Evolutionary conservation across 1,284 basidiomycete genomes (phyloP).

Genomic region (Garcileccinum viscosum): DNA sequence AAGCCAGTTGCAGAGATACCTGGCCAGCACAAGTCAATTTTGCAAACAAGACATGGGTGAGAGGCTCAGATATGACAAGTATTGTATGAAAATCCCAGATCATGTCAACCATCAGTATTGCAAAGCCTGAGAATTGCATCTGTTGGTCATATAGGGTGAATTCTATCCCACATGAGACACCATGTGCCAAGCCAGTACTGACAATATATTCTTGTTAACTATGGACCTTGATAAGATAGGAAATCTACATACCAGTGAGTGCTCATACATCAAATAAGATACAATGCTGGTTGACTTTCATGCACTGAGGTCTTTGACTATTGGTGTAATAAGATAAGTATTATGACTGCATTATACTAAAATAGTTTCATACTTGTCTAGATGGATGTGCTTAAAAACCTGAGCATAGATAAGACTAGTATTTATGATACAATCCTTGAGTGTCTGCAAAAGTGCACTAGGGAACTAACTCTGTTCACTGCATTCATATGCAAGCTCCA

Average conservation of each 20-base stretch:
- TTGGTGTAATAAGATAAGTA: neutral
- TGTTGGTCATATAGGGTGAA: too few relatives aligned
- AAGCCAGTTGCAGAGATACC: too few relatives aligned
- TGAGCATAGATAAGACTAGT: constrained; percentile 20
- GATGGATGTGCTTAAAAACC: constrained; percentile 10
- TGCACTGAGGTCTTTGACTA: constrained; percentile 28
- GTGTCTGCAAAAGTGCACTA: constrained; percentile 18
- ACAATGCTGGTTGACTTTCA: constrained; percentile 21
- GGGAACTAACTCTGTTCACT: constrained; percentile 22
- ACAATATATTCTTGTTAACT: constrained; percentile 12
- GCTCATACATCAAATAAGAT: constrained; percentile 21
- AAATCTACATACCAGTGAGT: constrained; percentile 2
- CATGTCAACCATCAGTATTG: too few relatives aligned
- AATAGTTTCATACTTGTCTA: constrained; percentile 14
- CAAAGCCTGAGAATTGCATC: too few relatives aligned
- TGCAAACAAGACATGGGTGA: too few relatives aligned
- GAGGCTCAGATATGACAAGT: too few relatives aligned
- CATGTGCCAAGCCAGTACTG: constrained; percentile 23
- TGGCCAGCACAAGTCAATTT: too few relatives aligned
- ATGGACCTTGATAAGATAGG: neutral
- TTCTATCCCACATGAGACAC: constrained; percentile 16
- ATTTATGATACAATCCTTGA: neutral
- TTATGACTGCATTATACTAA: neutral
- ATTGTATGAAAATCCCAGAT: too few relatives aligned
- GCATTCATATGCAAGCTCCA: constrained; percentile 35